Percentiles rank a stretch among this genome's conserved stretches.
These are phyloP conservation scores for Xylariaceae sp. DNA, from an alignment of 2,329 filamentous ascomycete species.

Conservation along the genomic window DNA sequence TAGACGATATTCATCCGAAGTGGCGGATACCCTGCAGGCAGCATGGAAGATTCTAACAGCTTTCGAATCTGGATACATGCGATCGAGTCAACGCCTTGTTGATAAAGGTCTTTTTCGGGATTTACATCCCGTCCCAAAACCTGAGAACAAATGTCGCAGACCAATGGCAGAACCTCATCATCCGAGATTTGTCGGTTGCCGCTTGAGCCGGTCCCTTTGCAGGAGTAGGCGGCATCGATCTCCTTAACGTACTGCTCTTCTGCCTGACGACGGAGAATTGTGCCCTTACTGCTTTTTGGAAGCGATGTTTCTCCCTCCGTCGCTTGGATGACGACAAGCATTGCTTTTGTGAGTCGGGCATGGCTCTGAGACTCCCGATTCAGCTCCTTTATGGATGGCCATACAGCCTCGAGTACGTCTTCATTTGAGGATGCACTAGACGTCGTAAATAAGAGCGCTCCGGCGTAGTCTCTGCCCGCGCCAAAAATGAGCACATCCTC, in stretches of 20 bases:
- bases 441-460: constrained; percentile 52
- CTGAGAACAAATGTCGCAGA: constrained; percentile 34
- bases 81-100: constrained; percentile 59
- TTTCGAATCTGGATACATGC: constrained; percentile 52
- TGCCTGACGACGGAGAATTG: constrained; percentile 50
- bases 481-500: constrained; percentile 62
- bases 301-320: constrained; percentile 32
- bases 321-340: constrained; percentile 47
- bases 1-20: constrained; percentile 61
- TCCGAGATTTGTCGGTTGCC: constrained; percentile 24
- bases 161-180: constrained; percentile 33
- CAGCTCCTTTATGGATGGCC: constrained; percentile 42
- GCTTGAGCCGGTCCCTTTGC: constrained; percentile 4
- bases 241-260: constrained; percentile 46
- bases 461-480: constrained; percentile 53
- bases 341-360: constrained; percentile 46
- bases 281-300: constrained; percentile 63
- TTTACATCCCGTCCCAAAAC: constrained; percentile 30
- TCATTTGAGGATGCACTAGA: constrained; percentile 28
- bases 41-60: constrained; percentile 27
- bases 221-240: constrained; percentile 47
- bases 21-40: constrained; percentile 27
- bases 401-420: constrained; percentile 41
- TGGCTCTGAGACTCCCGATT: constrained; percentile 51
- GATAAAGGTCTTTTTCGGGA: constrained; percentile 51